A percentile compares a stretch with the other conserved stretches of the same genome.
phyloP scores from a whole-genome alignment of 2,329 filamentous ascomycete genomes.

The Dryadomyces quercivorus region DNA sequence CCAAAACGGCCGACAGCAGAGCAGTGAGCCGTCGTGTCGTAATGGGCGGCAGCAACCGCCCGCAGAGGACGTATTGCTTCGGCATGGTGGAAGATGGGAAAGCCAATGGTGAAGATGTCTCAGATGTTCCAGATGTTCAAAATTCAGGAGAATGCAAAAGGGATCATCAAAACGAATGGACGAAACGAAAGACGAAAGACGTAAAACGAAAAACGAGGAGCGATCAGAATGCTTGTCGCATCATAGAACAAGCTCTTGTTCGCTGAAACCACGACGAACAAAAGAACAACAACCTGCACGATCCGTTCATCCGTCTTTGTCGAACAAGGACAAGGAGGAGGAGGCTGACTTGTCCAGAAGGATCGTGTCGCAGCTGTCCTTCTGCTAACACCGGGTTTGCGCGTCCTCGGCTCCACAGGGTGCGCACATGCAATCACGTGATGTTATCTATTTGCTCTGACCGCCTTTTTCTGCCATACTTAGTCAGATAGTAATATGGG shows the following conservation, averaged over 20 bases:
- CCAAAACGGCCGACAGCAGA: constrained; percentile 35
- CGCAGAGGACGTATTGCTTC: constrained; percentile 32
- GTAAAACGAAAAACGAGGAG: not conserved
- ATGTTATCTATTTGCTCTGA: not conserved
- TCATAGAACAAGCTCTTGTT: not conserved
- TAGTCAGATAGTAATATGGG: not conserved
- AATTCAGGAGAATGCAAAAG: not conserved
- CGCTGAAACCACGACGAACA: not conserved
- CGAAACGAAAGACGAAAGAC: not conserved
- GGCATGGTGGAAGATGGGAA: constrained; percentile 24
- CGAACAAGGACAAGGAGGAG: not conserved
- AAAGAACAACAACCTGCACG: not conserved
- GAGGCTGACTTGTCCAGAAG: not conserved
- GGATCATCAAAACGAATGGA: not conserved
- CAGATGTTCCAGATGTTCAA: not conserved
- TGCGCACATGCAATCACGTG: not conserved
- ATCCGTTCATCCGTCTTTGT: too few relatives aligned
- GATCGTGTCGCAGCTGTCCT: not conserved
- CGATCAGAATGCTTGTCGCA: not conserved
- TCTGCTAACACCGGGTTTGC: not conserved
- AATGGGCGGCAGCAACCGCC: constrained; percentile 36
- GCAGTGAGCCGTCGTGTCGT: constrained; percentile 39
- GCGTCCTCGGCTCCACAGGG: not conserved
- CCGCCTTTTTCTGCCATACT: not conserved
- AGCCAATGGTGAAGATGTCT: not conserved